Evolutionary conservation across 169 alveolate genomes (phyloP).

Genomic region (Plasmodium knowlesi): DNA sequence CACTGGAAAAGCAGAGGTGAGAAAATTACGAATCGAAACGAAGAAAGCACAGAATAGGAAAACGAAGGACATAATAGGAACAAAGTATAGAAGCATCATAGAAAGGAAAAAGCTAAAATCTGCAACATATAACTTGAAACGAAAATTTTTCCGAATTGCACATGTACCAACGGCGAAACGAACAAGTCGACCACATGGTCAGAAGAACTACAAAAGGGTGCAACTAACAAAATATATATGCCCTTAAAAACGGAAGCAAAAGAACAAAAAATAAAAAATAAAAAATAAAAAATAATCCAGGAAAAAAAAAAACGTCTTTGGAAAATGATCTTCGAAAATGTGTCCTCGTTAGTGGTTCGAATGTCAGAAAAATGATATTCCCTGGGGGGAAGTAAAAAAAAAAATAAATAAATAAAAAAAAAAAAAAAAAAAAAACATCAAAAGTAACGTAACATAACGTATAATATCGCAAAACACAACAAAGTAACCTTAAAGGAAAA

Average conservation of each 20-base stretch:
- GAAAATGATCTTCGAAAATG: background rate
- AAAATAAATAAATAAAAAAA: background rate
- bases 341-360: slow-evolving; percentile 3
- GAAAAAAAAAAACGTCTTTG: background rate
- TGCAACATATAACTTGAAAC: background rate
- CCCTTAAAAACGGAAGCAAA: background rate
- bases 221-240: background rate
- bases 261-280: background rate
- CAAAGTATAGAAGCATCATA: background rate
- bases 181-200: background rate
- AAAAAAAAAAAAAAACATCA: background rate
- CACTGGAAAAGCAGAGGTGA: background rate
- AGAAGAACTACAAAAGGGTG: background rate
- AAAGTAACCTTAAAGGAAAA: background rate
- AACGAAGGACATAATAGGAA: background rate
- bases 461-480: background rate
- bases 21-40: background rate
- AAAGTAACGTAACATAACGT: background rate
- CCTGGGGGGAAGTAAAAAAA: background rate
- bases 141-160: background rate
- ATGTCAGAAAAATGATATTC: background rate
- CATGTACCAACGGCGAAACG: background rate
- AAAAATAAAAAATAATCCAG: background rate
- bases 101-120: background rate
- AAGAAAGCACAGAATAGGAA: background rate